Evolutionary conservation across 1,284 basidiomycete species (phyloP), one percentile per base, ranked within the genome.

Genomic region (Malassezia globosa): DNA sequence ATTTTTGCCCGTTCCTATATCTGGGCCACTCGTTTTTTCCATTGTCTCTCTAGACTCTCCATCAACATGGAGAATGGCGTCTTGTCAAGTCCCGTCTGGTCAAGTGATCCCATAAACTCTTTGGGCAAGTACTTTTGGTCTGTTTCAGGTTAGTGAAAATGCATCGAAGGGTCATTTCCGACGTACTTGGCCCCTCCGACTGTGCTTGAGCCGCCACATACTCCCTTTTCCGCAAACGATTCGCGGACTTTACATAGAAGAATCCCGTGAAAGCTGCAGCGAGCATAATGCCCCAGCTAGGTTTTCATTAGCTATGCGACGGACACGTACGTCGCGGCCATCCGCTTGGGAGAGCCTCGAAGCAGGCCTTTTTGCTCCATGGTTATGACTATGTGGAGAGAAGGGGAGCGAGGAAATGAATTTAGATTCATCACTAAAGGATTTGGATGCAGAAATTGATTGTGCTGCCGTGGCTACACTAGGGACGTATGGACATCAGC

Each of bases 201-300:
- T 46, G 37, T 7, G 31, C 26, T n/a, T 52, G 45, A 13, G 37
- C n/a, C 18, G 39, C 27, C 16, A 42, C 34, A 22, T 52, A 52
- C 10, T 47, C 44, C 18, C 36, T 46, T 31, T 52, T 52, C 22
- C 37, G 19, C 11, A 19, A 6, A 23, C 31, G 34, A 24, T 47
- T 46, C 6, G 27, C 14, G 14, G 34, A 21, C 25, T 52, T 52
- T 10, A 43, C 25, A 3, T 19, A 29, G 7, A 24, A 46, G 19
- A 39, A 34, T 6, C 50, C 34, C 2, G 50, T 33, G 29, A 47
- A 52, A 18, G 37, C 35, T n/a, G 29, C 5, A 1, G 41, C 33
- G 19, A 41, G 27, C 50, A 52, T 45, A 16, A 36, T 38, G 8
- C 27, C 42, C 43, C 43, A 51, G 22, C 42, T 44, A n/a, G n/a